Base-by-base conservation (phyloP, 305 asterid genomes). In the Fraxinus sp. region DNA sequence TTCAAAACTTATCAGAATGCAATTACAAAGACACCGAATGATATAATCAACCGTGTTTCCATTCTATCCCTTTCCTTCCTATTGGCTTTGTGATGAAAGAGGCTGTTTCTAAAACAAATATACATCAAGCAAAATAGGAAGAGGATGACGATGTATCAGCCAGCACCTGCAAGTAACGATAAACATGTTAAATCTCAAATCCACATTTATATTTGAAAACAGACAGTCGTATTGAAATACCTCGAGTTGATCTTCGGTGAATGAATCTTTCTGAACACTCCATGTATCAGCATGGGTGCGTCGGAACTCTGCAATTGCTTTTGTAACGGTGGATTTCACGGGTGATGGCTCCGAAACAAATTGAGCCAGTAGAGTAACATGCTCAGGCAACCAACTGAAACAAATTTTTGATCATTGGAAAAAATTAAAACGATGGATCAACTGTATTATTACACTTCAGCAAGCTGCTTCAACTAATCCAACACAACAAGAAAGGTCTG, bases 271-370 rank as follows among this genome's bases (percentile, higher is more conserved):
- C 66, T 97, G 98, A 86, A 97, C 87, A 85, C 90, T 95, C 99
- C 99, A 97, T 70, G 97, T 95, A 88, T 97, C 99, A 49, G 99
- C 98, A 88, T 97, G 99, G 83, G 99, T 95, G 71, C 99, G 97
- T 8, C 98, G 97, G 82, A 97, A 97, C 80, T 97, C 99, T 74
- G 99, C 99, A 83, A 97, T 89, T 1, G 99, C 99, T 89, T 97
- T 97, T 36, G 98, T 97, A 72, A 95, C 98, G 1, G 98, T 95
- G 26, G 98, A 95, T 88, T 97, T 97, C 78, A 95, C 88, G 57
- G 99, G 98, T 70, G 98, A 93, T 13, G 96, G 92, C 89, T 95
- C 99, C 7, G 95, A 92, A 77, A 92, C 98, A 84, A 97, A 97
- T 71, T 86, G 93, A 77, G 99, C 98, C 73, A 97, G 92, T 80